Conservation (phyloP, 768 basidiomycete genomes). For the Russula vinacea region DNA sequence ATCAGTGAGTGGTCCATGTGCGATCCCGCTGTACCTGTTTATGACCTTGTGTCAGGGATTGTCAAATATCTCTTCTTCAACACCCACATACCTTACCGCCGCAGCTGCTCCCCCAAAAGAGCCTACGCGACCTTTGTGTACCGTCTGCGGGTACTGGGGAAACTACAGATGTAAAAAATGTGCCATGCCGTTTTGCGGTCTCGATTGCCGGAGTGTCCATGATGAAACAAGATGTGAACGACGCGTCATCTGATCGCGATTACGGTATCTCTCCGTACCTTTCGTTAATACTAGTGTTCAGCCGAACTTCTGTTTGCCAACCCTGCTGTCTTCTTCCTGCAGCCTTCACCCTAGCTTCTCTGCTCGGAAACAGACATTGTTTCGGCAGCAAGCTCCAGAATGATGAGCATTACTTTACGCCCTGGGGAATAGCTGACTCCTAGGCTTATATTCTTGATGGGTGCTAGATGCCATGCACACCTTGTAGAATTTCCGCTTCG, state of each 20-base stretch:
- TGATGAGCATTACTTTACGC: no score
- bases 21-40: neutral
- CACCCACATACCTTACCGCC: constrained; percentile 72
- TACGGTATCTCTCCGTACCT: neutral
- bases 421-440: neutral
- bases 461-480: neutral
- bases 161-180: constrained; percentile 76
- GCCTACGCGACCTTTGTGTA: constrained; percentile 70
- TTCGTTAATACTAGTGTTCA: neutral
- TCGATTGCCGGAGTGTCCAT: constrained; percentile 69
- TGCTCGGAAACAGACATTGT: neutral
- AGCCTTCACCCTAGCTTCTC: neutral
- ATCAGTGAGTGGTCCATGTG: constrained; percentile 52
- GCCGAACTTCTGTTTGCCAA: neutral
- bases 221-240: constrained; percentile 79
- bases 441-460: neutral
- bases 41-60: constrained; percentile 48
- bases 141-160: constrained; percentile 86
- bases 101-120: constrained; percentile 54
- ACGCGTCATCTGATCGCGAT: constrained; percentile 49
- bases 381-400: no score
- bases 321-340: neutral
- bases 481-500: neutral
- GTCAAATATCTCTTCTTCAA: constrained; percentile 47
- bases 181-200: constrained; percentile 71